Base-by-base conservation (phyloP, 2,329 filamentous ascomycete genomes). In the Botryotinia calthae region DNA sequence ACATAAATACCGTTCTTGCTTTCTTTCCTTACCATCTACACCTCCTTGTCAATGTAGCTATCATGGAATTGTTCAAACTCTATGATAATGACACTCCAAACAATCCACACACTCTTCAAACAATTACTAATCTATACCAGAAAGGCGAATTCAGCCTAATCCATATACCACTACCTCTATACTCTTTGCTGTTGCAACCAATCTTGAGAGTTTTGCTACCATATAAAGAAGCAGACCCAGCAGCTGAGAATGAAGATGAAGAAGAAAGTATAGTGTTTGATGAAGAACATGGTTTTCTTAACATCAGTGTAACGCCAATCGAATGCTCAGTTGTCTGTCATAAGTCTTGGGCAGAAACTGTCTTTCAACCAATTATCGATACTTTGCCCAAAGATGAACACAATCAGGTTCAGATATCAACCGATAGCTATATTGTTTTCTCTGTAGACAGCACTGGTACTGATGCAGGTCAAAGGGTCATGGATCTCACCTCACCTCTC, bases 251-350 rank as follows among this genome's bases (percentile, higher is more conserved):
- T 54, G 76, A 78, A 34, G 75, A 77, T 28, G 79, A 82, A 73
- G 80, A 78, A 62, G 84, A 86, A 74, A 86, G 85, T 28, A 82
- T 87, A 61, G 85, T 84, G 5, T 75, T 82, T 61, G 86, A 87
- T 75, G 84, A 85, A 75, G 87, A 87, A 80, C 92, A 96, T 82
- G 90, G 90, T 62, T 98, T 99, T 82, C 87, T 98, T 81, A 98
- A 98, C 82, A 90, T 99, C 77, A 97, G 93, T 75, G 88, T 98
- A 79, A 98, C 95, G 0, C 93, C 94, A 0, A 88, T 97, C 72
- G 96, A 98, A 82, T 97, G 94, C 83, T 97, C 94, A 6, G 88
- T 99, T 70, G 94, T 97, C 71, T 98, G 95, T 80, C 92, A 95
- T 75, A 89, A 89, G 73, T 86, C 88, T 59, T 91, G 94, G 83